Base-by-base conservation (phyloP, 805 yeast genomes). In the Naumovozyma castellii region DNA sequence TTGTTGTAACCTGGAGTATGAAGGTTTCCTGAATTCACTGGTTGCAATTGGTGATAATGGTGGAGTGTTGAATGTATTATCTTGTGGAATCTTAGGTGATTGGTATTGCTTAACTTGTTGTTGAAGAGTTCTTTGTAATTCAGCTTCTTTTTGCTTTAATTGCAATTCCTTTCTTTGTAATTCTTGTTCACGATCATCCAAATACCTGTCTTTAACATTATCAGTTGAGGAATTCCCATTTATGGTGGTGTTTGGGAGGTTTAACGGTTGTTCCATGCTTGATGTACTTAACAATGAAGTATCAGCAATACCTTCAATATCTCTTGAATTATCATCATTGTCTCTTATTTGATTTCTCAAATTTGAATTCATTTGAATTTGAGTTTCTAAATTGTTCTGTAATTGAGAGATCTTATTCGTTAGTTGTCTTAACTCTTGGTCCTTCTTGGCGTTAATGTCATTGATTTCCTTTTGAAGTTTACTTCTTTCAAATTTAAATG, bases 71-170 rank as follows among this genome's bases (percentile, higher is more conserved):
- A 37, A 12, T 10, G 40, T 15, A 28, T 22, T 25, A 18, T 34
- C 30, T 18, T 37, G 22, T 35, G 31, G 37, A 16, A 35, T 18
- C 13, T 32, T 33, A 17, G 34, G 37, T 10, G 42, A 33, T 29
- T 28, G 30, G 32, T 38, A 42, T 15, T 32, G 35, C 12, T 29
- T 9, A 9, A 5, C 15, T 12, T 36, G 27, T 28, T 16, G 25
- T 18, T 12, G 30, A 9, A 49, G 42, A 33, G 47, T 47, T 45
- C 49, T 54, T 39, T 54, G 51, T 1, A 57, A 47, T 32, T 54
- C 57, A 16, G 47, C 34, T 44, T 59, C 62, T n/a, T 53, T 48
- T 40, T 60, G 61, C 43, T 53, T 53, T 27, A 60, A 38, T 13
- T 51, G 52, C 27, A 50, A 27, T 39, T 59, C 64, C 34, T 51